phyloP scores from a whole-genome alignment of 2,329 filamentous ascomycete species.

The Cytospora schulzeri region DNA sequence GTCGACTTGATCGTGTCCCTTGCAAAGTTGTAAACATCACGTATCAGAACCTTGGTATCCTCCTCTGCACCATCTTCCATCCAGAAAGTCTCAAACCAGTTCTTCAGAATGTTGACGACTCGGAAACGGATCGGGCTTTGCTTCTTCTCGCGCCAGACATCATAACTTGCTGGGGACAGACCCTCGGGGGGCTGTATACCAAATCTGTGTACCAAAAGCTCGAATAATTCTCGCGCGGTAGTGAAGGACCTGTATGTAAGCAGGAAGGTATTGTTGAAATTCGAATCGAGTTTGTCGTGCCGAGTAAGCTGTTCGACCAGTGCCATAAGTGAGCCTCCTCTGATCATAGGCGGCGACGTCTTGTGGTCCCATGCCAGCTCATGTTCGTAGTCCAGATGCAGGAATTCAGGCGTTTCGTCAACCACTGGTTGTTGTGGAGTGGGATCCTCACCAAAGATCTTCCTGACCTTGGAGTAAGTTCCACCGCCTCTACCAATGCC shows the following conservation, averaged over 20 bases:
- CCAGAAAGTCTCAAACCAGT: slow-evolving; percentile 98
- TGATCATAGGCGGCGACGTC: slow-evolving; percentile 71
- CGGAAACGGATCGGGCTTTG: slow-evolving; percentile 95
- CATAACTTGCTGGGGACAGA: slow-evolving; percentile 73
- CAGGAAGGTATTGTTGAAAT: slow-evolving; percentile 96
- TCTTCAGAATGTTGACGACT: slow-evolving; percentile 96
- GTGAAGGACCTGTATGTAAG: slow-evolving; percentile 97
- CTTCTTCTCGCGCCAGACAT: slow-evolving; percentile 89
- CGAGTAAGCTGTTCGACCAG: slow-evolving; percentile 93
- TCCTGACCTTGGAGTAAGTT: slow-evolving; percentile 62
- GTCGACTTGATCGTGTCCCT: slow-evolving; percentile 91
- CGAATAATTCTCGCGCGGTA: slow-evolving; percentile 84
- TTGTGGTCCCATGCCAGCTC: slow-evolving; percentile 92
- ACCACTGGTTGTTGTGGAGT: slow-evolving; percentile 51
- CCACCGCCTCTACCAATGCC: slow-evolving; percentile 59
- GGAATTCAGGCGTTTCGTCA: slow-evolving; percentile 81
- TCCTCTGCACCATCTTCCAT: slow-evolving; percentile 86
- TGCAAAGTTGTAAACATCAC: slow-evolving; percentile 87
- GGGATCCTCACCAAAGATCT: slow-evolving; percentile 67
- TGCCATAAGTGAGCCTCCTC: slow-evolving; percentile 85
- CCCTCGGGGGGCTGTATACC: slow-evolving; percentile 88
- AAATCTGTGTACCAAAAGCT: slow-evolving; percentile 88
- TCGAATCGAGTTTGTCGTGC: slow-evolving; percentile 92
- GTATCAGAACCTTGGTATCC: slow-evolving; percentile 80
- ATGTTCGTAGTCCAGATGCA: slow-evolving; percentile 83